Conservation (phyloP, 306 rosid species). For the Senna siamea region DNA sequence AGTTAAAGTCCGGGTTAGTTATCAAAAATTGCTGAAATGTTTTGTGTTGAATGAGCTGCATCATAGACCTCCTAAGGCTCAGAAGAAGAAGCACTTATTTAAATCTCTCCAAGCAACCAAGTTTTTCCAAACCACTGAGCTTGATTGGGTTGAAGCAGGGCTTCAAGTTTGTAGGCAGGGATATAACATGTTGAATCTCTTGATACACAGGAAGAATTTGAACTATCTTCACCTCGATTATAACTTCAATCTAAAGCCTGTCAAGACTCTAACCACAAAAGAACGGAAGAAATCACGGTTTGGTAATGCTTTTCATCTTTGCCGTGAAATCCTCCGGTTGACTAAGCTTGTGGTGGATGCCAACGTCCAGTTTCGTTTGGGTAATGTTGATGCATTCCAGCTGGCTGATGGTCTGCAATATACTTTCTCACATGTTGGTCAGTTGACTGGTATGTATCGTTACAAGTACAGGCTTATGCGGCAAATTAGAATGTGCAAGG, state of each 20-base stretch:
- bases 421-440: constrained; percentile 98
- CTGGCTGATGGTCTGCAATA: constrained; percentile 98
- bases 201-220: constrained; percentile 96
- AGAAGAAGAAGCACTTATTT: constrained; percentile 93
- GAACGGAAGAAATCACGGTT: constrained; percentile 97
- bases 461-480: constrained; percentile 98
- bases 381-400: constrained; percentile 98
- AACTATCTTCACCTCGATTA: constrained; percentile 99
- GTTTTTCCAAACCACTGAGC: constrained; percentile 98
- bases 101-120: constrained; percentile 97
- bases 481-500: constrained; percentile 99
- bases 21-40: constrained; percentile 91
- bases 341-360: constrained; percentile 99
- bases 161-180: constrained; percentile 99
- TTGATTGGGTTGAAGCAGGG: constrained; percentile 99
- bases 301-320: constrained; percentile 98
- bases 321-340: constrained; percentile 96
- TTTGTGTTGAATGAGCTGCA: constrained; percentile 97
- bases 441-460: constrained; percentile 98
- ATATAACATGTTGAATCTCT: constrained; percentile 92
- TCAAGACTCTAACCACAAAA: constrained; percentile 92
- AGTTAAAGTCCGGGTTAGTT: constrained; percentile 97
- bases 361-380: constrained; percentile 94
- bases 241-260: constrained; percentile 96
- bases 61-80: constrained; percentile 99